Conservation (phyloP, 352 stramenopile species). For the Globisporangium orthogonon region DNA sequence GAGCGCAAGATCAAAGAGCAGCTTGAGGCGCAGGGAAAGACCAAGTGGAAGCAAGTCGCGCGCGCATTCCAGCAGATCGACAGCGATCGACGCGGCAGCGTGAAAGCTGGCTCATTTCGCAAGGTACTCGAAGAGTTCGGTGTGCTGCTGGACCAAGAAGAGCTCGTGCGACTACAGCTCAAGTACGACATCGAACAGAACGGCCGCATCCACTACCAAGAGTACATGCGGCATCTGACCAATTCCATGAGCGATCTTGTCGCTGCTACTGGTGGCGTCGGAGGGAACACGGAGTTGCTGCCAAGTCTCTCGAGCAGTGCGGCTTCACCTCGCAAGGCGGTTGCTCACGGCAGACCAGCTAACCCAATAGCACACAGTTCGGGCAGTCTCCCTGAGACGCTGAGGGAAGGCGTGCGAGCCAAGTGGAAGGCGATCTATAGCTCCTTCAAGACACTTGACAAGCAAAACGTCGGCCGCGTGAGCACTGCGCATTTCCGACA, state of each 20-base stretch:
- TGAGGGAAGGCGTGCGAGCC: constrained; percentile 44
- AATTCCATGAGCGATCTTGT: constrained; percentile 36
- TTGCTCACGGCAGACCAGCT: neutral
- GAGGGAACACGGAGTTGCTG: constrained; percentile 9
- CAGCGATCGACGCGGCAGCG: constrained; percentile 37
- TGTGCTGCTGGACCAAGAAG: constrained; percentile 49
- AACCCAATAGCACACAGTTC: neutral
- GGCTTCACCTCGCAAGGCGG: constrained; percentile 3
- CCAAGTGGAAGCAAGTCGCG: constrained; percentile 49
- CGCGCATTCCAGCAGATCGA: constrained; percentile 61
- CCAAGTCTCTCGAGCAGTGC: constrained; percentile 15
- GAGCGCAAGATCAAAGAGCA: constrained; percentile 62
- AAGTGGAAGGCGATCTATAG: constrained; percentile 75
- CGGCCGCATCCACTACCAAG: constrained; percentile 56
- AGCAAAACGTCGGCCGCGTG: constrained; percentile 37
- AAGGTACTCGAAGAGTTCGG: constrained; percentile 60
- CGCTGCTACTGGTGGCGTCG: constrained; percentile 1
- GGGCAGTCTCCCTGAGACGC: constrained; percentile 28
- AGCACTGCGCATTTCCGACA: constrained; percentile 62
- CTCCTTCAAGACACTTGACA: constrained; percentile 61
- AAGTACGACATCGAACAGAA: constrained; percentile 79
- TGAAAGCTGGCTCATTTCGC: constrained; percentile 37
- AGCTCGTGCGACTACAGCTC: constrained; percentile 54
- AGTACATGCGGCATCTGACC: constrained; percentile 54
- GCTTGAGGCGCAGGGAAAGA: constrained; percentile 39